Conservation (phyloP, 345 rosid genomes). For the Eutrema heterophyllum region DNA sequence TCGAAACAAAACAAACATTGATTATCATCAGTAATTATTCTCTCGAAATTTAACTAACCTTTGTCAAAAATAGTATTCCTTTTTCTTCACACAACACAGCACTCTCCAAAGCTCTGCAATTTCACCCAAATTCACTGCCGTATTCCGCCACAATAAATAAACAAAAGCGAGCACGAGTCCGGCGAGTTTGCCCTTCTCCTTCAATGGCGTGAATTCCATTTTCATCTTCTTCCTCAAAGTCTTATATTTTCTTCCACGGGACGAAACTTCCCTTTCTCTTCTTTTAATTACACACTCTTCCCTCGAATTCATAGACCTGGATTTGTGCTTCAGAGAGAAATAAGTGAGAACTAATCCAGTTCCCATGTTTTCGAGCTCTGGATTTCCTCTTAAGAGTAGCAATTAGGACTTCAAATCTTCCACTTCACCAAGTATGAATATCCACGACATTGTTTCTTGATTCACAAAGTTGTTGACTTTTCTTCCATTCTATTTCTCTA, state of each 20-base stretch:
- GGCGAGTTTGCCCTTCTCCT: slow-evolving; percentile 3
- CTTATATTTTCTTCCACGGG: background rate
- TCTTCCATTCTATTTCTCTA: background rate
- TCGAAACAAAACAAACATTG: too few species aligned
- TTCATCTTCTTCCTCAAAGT: background rate
- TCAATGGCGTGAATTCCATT: slow-evolving; percentile 18
- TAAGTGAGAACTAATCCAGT: background rate
- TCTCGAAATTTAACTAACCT: too few species aligned
- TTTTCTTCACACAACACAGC: background rate
- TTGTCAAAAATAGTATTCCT: background rate
- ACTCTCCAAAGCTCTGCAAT: slow-evolving; percentile 7
- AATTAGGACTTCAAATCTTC: background rate
- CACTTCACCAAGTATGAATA: background rate
- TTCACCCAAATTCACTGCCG: slow-evolving; percentile 14
- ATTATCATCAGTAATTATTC: too few species aligned
- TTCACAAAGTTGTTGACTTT: slow-evolving; percentile 26
- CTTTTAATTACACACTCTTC: background rate
- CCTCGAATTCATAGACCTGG: background rate
- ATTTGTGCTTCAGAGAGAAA: background rate
- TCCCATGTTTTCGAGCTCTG: background rate
- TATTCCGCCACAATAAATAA: slow-evolving; percentile 1
- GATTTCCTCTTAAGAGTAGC: background rate
- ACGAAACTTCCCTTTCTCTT: background rate
- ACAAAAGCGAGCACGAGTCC: slow-evolving; percentile 21
- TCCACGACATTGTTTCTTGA: background rate